phyloP scores from a whole-genome alignment of 805 yeast genomes.

The Saccharomycopsis fodiens region DNA sequence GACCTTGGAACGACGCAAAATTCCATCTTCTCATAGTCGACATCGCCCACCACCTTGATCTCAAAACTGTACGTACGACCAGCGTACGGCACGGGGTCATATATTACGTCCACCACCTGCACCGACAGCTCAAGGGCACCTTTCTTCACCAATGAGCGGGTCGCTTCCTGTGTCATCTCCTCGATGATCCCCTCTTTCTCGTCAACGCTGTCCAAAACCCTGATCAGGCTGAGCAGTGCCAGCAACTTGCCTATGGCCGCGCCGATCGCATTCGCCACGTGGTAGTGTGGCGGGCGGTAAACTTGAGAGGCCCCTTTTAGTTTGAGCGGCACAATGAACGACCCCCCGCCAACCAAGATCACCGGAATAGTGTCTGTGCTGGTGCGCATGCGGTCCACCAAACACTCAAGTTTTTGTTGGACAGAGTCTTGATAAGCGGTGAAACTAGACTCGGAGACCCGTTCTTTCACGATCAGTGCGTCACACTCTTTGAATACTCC shows the following conservation, averaged over 20 bases:
- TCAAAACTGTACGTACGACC: constrained; percentile 30
- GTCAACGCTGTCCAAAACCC: constrained; percentile 2
- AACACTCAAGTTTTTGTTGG: constrained; percentile 30
- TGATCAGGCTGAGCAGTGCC: constrained; percentile 23
- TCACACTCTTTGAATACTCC: constrained; percentile 16
- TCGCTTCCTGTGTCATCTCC: constrained; percentile 23
- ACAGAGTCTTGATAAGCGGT: constrained; percentile 20
- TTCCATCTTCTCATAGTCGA: constrained; percentile 32
- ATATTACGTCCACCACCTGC: constrained; percentile 25
- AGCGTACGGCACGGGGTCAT: constrained; percentile 29
- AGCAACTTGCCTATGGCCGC: constrained; percentile 42
- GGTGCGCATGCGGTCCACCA: constrained; percentile 40
- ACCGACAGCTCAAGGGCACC: constrained; percentile 26
- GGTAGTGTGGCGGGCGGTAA: constrained; percentile 33
- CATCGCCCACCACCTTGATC: constrained; percentile 37
- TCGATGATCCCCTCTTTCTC: constrained; percentile 22
- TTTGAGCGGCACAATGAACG: constrained; percentile 35
- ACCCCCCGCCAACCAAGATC: constrained; percentile 43
- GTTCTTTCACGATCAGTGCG: constrained; percentile 22
- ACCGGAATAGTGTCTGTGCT: constrained; percentile 37
- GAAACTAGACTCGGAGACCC: constrained; percentile 19
- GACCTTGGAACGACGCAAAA: too few relatives aligned
- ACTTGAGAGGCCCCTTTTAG: constrained; percentile 37
- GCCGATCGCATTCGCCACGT: constrained; percentile 45
- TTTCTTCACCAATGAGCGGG: constrained; percentile 21